Base-by-base conservation (phyloP, 495 filamentous ascomycete species). In the Penicillium flavigenum region DNA sequence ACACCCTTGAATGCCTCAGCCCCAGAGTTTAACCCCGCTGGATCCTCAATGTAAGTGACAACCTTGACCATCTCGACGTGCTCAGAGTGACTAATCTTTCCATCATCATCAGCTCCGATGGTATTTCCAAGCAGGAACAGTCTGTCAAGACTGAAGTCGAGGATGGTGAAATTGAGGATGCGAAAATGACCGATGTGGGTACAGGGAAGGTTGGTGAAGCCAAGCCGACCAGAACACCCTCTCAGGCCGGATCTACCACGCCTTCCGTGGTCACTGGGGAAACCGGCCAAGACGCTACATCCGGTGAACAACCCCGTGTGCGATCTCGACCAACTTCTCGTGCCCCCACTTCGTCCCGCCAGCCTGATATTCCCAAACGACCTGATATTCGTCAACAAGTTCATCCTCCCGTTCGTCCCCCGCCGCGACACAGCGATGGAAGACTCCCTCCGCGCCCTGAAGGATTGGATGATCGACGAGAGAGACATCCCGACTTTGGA, bases 131-230 rank as follows among this genome's bases (percentile, higher is more conserved):
- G 31, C 63, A 60, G 43, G 68, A 58, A 61, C 62, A 38, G 10
- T 29, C 55, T 43, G 59, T 73, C 12, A 76, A 71, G 46, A 56
- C 67, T 10, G 89, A 92, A 63, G 87, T 87, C 48, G 89, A 91
- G 66, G 88, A 91, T 72, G 89, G 88, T 24, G 89, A 92, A 63
- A 88, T 91, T 32, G 85, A 88, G 62, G 86, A 91, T 71, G 78
- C 77, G 12, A 86, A 82, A 60, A 76, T 78, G 71, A 55, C 59
- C 11, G 72, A 79, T 65, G 62, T 57, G 38, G 64, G 52, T 19
- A 24, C 72, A 51, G 45, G 55, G 4, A 68, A 51, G 34, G 60
- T 44, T 1, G 56, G 64, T 7, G 62, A 63, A 8, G 22, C 24
- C 10, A 57, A 62, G 32, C 19, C 38, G 12, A 57, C 49, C 24